A percentile compares a stretch with the other conserved stretches of the same genome.
Evolutionary conservation across 345 rosid species (phyloP).

Genomic region (Moricandia arvensis): DNA sequence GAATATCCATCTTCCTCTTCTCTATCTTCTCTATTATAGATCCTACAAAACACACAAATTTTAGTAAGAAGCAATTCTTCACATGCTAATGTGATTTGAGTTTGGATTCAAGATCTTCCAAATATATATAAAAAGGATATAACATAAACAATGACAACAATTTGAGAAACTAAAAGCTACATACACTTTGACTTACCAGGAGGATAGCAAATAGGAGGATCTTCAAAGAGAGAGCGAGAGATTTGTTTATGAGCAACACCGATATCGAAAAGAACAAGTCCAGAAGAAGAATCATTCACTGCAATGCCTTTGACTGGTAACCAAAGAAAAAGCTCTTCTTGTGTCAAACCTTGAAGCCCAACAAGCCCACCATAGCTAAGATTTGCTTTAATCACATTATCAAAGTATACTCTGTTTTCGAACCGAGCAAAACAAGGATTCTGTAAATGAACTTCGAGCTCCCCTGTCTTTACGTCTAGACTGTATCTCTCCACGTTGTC

Average conservation of each 20-base stretch:
- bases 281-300: constrained; percentile 76
- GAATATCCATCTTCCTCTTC: constrained; percentile 51
- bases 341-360: constrained; percentile 71
- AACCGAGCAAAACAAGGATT: constrained; percentile 74
- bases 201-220: constrained; percentile 76
- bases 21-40: constrained; percentile 37
- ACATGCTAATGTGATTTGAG: too few species aligned
- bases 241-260: constrained; percentile 80
- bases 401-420: constrained; percentile 67
- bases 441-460: constrained; percentile 61
- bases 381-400: constrained; percentile 68
- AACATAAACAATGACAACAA: not conserved
- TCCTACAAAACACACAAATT: too few species aligned
- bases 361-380: constrained; percentile 78
- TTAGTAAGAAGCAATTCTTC: too few species aligned
- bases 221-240: constrained; percentile 83
- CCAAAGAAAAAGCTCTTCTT: constrained; percentile 88
- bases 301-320: constrained; percentile 73
- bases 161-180: not conserved
- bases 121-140: not conserved
- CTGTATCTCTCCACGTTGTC: constrained; percentile 55
- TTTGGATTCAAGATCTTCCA: not conserved
- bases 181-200: constrained; percentile 40
- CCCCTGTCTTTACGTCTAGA: constrained; percentile 52
- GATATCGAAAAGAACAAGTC: constrained; percentile 75